Evolutionary conservation across 805 yeast species (phyloP), one percentile per base, ranked within the genome.

Genomic region (Starmerella roubikii): DNA sequence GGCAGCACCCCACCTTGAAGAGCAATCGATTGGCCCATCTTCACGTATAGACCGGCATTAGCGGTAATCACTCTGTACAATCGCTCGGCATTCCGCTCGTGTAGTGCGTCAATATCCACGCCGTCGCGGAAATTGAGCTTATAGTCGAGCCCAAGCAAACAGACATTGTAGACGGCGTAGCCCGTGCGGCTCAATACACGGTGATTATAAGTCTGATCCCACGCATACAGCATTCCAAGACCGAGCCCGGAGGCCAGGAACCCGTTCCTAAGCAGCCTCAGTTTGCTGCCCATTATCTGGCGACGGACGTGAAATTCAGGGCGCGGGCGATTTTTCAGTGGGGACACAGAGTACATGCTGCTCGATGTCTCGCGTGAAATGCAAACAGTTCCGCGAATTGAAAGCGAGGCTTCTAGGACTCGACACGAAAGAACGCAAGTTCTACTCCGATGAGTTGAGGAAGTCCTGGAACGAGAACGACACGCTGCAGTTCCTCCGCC

Each of bases 11-110:
- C 59, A 1, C 83, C 75, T 54, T 81, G 91, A 51, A 79, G 73
- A 2, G 91, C 88, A 33, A 80, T 67, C 37, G 81, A 76, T 63
- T 80, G 91, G 19, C 91, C 93, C 48, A 78, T 57, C 54, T 80
- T 80, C 54, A 81, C 75, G 53, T 78, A 81, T 16, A 81, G 62
- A 1, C 80, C 79, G 46, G 67, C 69, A 51, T 74, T 74, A 11
- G 51, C 51, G 27, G 55, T 53, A 40, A 74, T 52, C 37, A 74
- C 53, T 32, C 66, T 51, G 47, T 63, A 64, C 37, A 74, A 49
- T 32, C 74, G 54, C 16, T 64, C 67, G 4, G 88, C 72, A 27
- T 72, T 69, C 21, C 71, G 56, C 41, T 71, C 74, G 48, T 80
- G 91, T 9, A 80, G 55, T 0, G 67, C 66, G 17, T 66, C 68